A percentile compares a stretch with the other conserved stretches of the same genome.
These are phyloP conservation scores for Plasmodium vivax DNA, from an alignment of 169 alveolate species.

Conservation along the genomic window DNA sequence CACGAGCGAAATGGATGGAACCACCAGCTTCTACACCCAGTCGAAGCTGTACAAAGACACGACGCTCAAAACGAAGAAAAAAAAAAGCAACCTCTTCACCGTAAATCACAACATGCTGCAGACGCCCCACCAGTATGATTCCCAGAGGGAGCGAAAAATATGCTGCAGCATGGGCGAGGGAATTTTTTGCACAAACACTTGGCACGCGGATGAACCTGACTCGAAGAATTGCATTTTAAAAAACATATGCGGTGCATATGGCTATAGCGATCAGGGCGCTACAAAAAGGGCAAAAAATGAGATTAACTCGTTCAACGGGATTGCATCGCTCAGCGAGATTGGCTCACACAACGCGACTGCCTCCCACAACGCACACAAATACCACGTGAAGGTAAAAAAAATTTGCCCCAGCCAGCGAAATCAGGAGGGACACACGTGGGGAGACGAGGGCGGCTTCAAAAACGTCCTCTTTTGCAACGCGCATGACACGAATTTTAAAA, in stretches of 20 bases:
- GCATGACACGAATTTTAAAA: slow-evolving; percentile 13
- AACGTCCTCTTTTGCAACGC: background rate
- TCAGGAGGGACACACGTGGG: background rate
- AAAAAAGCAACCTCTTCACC: background rate
- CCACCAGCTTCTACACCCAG: background rate
- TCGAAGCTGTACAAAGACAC: background rate
- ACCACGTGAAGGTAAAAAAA: slow-evolving; percentile 48
- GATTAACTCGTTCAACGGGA: background rate
- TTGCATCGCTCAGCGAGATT: no score
- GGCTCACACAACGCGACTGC: background rate
- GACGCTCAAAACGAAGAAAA: background rate
- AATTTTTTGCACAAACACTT: background rate
- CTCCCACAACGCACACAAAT: background rate
- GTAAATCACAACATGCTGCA: background rate
- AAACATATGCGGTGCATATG: background rate
- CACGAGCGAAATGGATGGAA: background rate
- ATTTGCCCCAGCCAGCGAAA: background rate
- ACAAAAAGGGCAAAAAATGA: background rate
- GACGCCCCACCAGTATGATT: background rate
- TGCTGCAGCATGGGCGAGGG: background rate
- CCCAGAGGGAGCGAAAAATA: background rate
- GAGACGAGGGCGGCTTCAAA: background rate
- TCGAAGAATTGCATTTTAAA: slow-evolving; percentile 31
- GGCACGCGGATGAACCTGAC: background rate
- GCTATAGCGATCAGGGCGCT: background rate